Evolutionary conservation across 495 filamentous ascomycete genomes (phyloP).

Genomic region (Aspergillus avenaceus): DNA sequence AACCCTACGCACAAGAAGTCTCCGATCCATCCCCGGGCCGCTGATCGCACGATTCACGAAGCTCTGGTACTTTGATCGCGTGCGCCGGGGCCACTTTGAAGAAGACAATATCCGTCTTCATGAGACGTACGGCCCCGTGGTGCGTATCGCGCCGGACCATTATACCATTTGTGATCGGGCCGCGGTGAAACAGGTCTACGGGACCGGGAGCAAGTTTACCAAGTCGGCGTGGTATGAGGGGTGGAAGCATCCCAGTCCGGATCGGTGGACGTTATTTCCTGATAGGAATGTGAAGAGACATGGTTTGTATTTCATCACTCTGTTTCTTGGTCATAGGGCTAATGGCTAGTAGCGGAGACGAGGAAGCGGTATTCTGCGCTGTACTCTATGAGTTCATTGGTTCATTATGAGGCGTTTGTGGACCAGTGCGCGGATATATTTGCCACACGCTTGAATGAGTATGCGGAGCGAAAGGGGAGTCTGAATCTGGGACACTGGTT

Average conservation of each 20-base stretch:
- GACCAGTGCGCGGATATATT: slow-evolving; percentile 50
- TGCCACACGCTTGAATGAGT: slow-evolving; percentile 35
- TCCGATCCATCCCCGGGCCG: slow-evolving; percentile 49
- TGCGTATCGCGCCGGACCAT: slow-evolving; percentile 46
- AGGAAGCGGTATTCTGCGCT: slow-evolving; percentile 38
- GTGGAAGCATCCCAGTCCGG: slow-evolving; percentile 32
- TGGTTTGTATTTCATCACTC: slow-evolving; percentile 13
- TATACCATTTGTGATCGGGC: slow-evolving; percentile 45
- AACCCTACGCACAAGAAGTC: slow-evolving; percentile 21
- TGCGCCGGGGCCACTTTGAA: slow-evolving; percentile 41
- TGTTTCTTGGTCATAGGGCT: background rate
- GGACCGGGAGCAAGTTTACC: slow-evolving; percentile 32
- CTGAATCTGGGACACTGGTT: slow-evolving; percentile 52
- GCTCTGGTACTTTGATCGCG: slow-evolving; percentile 49
- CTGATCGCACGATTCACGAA: slow-evolving; percentile 50
- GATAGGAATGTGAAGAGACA: slow-evolving; percentile 41
- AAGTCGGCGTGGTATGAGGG: slow-evolving; percentile 39
- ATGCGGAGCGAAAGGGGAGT: slow-evolving; percentile 23
- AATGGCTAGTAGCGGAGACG: slow-evolving; percentile 22
- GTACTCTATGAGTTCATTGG: slow-evolving; percentile 51
- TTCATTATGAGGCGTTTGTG: slow-evolving; percentile 52
- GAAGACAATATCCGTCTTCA: slow-evolving; percentile 45
- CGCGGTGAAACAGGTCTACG: slow-evolving; percentile 43
- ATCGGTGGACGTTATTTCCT: slow-evolving; percentile 37
- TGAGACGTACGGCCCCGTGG: slow-evolving; percentile 32